phyloP scores from a whole-genome alignment of 2,329 filamentous ascomycete species.

The Curvularia eragrostidis region DNA sequence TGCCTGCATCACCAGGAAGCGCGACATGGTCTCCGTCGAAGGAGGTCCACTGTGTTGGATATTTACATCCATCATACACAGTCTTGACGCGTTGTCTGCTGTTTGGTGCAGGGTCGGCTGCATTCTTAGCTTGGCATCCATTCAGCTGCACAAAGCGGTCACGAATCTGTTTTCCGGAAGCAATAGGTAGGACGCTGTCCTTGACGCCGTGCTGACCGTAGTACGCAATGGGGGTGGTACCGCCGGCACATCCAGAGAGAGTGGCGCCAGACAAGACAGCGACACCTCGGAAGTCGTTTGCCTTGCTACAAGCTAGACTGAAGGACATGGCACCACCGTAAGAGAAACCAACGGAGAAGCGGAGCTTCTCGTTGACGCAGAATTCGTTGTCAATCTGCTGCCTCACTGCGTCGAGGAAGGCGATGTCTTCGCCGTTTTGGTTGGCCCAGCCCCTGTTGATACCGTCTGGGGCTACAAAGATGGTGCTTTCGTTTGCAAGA shows the following conservation, averaged over 20 bases:
- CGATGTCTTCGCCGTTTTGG: constrained; percentile 52
- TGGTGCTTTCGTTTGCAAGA: constrained; percentile 48
- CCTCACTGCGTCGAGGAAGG: constrained; percentile 52
- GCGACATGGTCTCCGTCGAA: constrained; percentile 29
- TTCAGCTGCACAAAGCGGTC: constrained; percentile 52
- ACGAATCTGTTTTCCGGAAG: constrained; percentile 45
- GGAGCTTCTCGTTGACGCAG: constrained; percentile 53
- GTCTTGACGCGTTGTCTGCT: constrained; percentile 25
- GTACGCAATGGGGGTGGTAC: constrained; percentile 51
- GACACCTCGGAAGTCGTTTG: constrained; percentile 51
- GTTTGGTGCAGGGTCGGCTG: constrained; percentile 25
- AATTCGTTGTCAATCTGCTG: constrained; percentile 50
- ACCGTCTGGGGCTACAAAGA: constrained; percentile 56
- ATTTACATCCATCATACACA: constrained; percentile 40
- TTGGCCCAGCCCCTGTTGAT: constrained; percentile 53
- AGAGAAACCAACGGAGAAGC: constrained; percentile 56
- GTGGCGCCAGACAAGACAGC: constrained; percentile 34
- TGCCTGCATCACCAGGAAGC: constrained; percentile 26
- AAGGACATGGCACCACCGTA: constrained; percentile 56
- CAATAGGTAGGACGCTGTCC: constrained; percentile 49
- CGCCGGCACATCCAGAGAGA: constrained; percentile 38
- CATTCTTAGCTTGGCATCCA: constrained; percentile 37
- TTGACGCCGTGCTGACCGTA: constrained; percentile 51
- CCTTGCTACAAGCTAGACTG: constrained; percentile 53
- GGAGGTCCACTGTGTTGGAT: constrained; percentile 45